phyloP scores from a whole-genome alignment of 1,139 yeast genomes.

The Pichia sp. region DNA sequence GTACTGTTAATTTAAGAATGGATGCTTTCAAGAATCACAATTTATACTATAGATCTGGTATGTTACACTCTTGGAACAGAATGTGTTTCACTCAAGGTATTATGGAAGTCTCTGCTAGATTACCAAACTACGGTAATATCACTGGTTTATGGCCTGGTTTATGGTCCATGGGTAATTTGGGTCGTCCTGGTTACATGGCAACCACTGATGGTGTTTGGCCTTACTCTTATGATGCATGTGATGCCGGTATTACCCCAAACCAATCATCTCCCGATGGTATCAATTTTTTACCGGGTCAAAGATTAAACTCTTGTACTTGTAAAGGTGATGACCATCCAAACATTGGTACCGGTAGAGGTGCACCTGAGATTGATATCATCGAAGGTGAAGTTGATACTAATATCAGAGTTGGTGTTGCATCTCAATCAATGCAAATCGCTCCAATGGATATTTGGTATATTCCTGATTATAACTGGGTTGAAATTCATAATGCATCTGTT shows the following conservation, averaged over 20 bases:
- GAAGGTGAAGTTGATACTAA: constrained; percentile 50
- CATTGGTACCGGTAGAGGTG: constrained; percentile 54
- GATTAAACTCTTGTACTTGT: constrained; percentile 51
- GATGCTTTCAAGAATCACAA: constrained; percentile 53
- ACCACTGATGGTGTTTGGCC: constrained; percentile 64
- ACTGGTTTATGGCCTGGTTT: constrained; percentile 61
- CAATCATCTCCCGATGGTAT: constrained; percentile 59
- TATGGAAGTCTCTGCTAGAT: constrained; percentile 43
- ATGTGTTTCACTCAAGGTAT: constrained; percentile 54
- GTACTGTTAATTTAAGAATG: constrained; percentile 44
- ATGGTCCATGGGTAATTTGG: constrained; percentile 60
- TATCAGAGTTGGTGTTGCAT: constrained; percentile 41
- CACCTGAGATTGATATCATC: constrained; percentile 57
- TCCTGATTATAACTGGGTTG: constrained; percentile 50
- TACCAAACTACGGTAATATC: constrained; percentile 50
- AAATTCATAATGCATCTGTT: constrained; percentile 39
- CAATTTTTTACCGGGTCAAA: constrained; percentile 54
- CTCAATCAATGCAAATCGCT: constrained; percentile 56
- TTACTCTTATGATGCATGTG: constrained; percentile 52
- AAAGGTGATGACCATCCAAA: constrained; percentile 53
- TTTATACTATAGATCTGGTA: constrained; percentile 52
- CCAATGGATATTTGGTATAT: constrained; percentile 59
- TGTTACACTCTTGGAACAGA: constrained; percentile 58
- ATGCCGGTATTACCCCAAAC: constrained; percentile 60
- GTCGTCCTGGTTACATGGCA: constrained; percentile 59